Percentiles rank a stretch among this genome's conserved stretches.
These are phyloP conservation scores for Suhomyces prunicola DNA, from an alignment of 805 yeast species.

Conservation along the genomic window DNA sequence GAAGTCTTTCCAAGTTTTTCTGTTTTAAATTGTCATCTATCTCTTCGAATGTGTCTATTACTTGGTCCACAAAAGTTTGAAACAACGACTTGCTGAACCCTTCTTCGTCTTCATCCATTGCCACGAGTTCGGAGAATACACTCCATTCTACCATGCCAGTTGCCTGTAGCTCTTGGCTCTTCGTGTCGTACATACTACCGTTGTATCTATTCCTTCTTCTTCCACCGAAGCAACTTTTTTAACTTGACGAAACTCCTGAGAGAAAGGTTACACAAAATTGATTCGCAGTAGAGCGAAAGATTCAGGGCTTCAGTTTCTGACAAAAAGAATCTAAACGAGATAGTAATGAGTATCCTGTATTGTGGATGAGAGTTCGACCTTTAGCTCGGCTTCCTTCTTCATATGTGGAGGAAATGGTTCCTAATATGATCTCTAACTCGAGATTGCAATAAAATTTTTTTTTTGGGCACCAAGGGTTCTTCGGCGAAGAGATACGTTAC, in stretches of 20 bases:
- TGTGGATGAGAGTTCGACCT: background rate
- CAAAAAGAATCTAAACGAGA: background rate
- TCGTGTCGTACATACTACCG: conserved; percentile 9
- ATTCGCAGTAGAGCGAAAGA: background rate
- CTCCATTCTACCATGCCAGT: conserved; percentile 82
- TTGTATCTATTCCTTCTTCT: background rate
- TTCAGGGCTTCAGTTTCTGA: background rate
- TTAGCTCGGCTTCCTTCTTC: background rate
- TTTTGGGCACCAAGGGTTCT: background rate
- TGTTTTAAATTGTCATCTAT: conserved; percentile 56
- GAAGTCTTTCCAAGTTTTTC: conserved; percentile 54
- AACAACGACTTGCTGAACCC: conserved; percentile 80
- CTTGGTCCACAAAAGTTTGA: conserved; percentile 86
- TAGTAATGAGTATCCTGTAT: background rate
- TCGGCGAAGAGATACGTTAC: background rate
- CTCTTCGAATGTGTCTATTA: conserved; percentile 69
- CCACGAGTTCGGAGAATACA: conserved; percentile 80
- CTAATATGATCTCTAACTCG: background rate
- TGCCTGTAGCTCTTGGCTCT: conserved; percentile 33
- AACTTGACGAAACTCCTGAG: conserved; percentile 6
- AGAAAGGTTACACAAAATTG: conserved; percentile 2
- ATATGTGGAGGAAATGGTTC: background rate
- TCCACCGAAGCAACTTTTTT: conserved; percentile 6
- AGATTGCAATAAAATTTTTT: background rate
- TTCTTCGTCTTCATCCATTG: conserved; percentile 96